These are phyloP conservation scores for Wickerhamomyces xylosicus DNA, from an alignment of 805 yeast genomes.

Conservation along the genomic window DNA sequence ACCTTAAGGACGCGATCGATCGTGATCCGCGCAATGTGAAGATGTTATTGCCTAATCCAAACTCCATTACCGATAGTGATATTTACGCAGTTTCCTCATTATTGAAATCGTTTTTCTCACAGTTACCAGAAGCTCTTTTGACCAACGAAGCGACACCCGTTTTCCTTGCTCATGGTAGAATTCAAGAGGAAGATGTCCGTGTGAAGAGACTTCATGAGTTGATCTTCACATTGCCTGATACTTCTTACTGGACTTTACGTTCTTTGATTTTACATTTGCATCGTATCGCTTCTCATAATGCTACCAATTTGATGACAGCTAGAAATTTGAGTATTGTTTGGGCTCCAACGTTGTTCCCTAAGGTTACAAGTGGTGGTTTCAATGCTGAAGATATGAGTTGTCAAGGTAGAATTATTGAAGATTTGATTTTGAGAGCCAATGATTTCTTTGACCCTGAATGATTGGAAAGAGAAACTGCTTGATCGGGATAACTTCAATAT, in stretches of 20 bases:
- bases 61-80: slow-evolving; percentile 62
- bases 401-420: slow-evolving; percentile 74
- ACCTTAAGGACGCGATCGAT: slow-evolving; percentile 62
- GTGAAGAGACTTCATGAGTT: slow-evolving; percentile 75
- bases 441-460: slow-evolving; percentile 66
- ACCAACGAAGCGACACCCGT: slow-evolving; percentile 50
- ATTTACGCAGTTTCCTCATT: slow-evolving; percentile 83
- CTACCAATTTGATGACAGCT: slow-evolving; percentile 68
- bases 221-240: slow-evolving; percentile 86
- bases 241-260: slow-evolving; percentile 86
- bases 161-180: slow-evolving; percentile 62
- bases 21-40: slow-evolving; percentile 59
- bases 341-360: slow-evolving; percentile 82
- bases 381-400: slow-evolving; percentile 66
- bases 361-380: slow-evolving; percentile 34
- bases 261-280: slow-evolving; percentile 78
- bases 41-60: slow-evolving; percentile 43
- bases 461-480: slow-evolving; percentile 7
- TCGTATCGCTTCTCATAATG: slow-evolving; percentile 54
- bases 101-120: slow-evolving; percentile 72
- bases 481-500: slow-evolving; percentile 9
- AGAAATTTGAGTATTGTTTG: slow-evolving; percentile 82
- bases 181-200: slow-evolving; percentile 48
- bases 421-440: slow-evolving; percentile 70
- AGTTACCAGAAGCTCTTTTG: slow-evolving; percentile 80